Evolutionary conservation across 2,329 filamentous ascomycete species (phyloP), one percentile per base, ranked within the genome.

Genomic region (Biscogniauxia mediterranea): DNA sequence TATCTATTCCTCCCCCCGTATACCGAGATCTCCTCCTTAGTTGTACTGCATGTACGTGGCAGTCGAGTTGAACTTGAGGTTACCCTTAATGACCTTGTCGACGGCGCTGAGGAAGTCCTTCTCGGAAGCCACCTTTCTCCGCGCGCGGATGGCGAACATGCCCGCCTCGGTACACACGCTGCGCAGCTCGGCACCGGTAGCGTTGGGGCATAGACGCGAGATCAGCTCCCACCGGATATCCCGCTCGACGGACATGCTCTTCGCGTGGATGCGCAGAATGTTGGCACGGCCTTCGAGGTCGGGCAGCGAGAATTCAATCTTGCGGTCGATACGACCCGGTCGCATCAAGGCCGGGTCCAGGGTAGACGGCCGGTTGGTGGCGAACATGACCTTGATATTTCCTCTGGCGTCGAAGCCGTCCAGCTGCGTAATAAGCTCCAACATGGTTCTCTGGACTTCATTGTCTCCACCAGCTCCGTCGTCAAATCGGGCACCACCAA

Each of bases 301-400:
- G 23, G 95, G 95, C 23, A 99, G 85, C 0, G 93, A 94, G 82
- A 99, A 99, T 79, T 99, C 95, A 71, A 99, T 99, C 85, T 99
- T 99, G 73, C 95, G 87, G 78, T 98, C 94, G 73, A 98, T 98
- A 85, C 94, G 93, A 32, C 94, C 94, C 11, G 94, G 94, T 80
- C 94, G 86, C 93, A 98, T 97, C 66, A 98, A 84, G 2, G 94
- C 94, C n/a, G 94, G 94, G 74, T 98, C 94, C 59, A 98, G 84
- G 3, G 94, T 98, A 3, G 93, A 97, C 2, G 94, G 94, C 76
- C 94, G 85, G 84, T 98, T 98, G 75, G 94, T 98, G 61, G 94
- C 94, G 74, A 98, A 98, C 94, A 98, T 98, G 78, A 98, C 94
- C 80, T 98, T 98, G 84, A 98, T 98, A 79, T 98, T 98, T 76